Evolutionary conservation across 2,329 filamentous ascomycete species (phyloP).

Genomic region (Blumeriella jaapii): DNA sequence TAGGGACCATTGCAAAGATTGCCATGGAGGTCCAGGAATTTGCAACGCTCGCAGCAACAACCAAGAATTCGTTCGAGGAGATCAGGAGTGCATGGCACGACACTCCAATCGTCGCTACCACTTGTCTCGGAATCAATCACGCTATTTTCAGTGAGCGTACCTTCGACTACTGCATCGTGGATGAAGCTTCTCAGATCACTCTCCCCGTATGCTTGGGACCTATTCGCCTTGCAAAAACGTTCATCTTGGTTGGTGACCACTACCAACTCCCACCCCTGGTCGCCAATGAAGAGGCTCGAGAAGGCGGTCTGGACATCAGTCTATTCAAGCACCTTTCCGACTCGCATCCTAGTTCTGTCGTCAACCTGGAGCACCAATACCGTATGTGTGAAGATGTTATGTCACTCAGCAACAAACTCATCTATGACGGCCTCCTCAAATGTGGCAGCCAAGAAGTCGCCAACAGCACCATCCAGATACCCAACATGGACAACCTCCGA

Average conservation of each 20-base stretch:
- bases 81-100: slow-evolving; percentile 75
- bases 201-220: slow-evolving; percentile 89
- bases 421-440: slow-evolving; percentile 82
- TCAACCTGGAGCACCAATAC: slow-evolving; percentile 90
- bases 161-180: slow-evolving; percentile 97
- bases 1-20: slow-evolving; percentile 76
- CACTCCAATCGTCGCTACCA: slow-evolving; percentile 84
- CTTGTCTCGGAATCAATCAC: slow-evolving; percentile 86
- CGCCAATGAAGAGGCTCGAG: slow-evolving; percentile 76
- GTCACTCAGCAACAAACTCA: slow-evolving; percentile 82
- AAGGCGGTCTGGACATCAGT: slow-evolving; percentile 81
- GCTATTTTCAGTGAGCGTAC: slow-evolving; percentile 75
- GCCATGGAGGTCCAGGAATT: slow-evolving; percentile 82
- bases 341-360: slow-evolving; percentile 73
- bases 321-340: slow-evolving; percentile 92
- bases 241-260: slow-evolving; percentile 93
- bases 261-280: slow-evolving; percentile 92
- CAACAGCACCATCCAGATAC: slow-evolving; percentile 53
- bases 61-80: slow-evolving; percentile 69
- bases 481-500: slow-evolving; percentile 49
- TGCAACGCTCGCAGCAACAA: slow-evolving; percentile 63
- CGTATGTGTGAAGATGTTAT: slow-evolving; percentile 98
- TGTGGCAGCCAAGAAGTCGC: slow-evolving; percentile 76
- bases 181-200: slow-evolving; percentile 96
- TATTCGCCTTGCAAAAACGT: slow-evolving; percentile 83